phyloP scores from a whole-genome alignment of 805 yeast genomes.

The Pichia cabralensis region DNA sequence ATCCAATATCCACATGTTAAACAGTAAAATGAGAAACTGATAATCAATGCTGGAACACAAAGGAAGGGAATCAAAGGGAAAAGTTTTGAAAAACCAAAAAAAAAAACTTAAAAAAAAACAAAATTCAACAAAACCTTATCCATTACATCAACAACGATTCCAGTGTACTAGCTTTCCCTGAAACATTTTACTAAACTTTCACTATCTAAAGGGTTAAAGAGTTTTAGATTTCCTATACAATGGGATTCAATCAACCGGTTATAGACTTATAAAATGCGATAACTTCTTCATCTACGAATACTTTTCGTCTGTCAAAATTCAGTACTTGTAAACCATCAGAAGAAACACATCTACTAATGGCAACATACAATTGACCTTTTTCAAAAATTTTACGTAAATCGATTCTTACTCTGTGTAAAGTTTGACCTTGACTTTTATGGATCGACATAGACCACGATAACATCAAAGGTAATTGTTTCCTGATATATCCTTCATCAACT shows the following conservation, averaged over 20 bases:
- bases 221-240: too few relatives aligned
- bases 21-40: too few relatives aligned
- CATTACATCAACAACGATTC: too few relatives aligned
- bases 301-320: slow-evolving; percentile 51
- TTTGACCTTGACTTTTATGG: slow-evolving; percentile 82
- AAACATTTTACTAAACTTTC: too few relatives aligned
- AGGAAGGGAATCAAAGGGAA: too few relatives aligned
- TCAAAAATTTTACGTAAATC: slow-evolving; percentile 61
- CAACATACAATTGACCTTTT: slow-evolving; percentile 79
- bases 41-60: too few relatives aligned
- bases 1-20: too few relatives aligned
- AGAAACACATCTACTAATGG: slow-evolving; percentile 67
- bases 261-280: slow-evolving; percentile 43
- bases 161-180: too few relatives aligned
- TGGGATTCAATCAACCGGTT: neutral
- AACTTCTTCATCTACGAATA: slow-evolving; percentile 52
- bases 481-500: slow-evolving; percentile 11
- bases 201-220: too few relatives aligned
- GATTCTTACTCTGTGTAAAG: slow-evolving; percentile 59
- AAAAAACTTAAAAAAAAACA: too few relatives aligned
- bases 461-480: slow-evolving; percentile 59
- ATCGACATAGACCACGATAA: slow-evolving; percentile 79
- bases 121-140: too few relatives aligned
- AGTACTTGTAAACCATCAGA: slow-evolving; percentile 54
- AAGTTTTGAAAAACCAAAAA: too few relatives aligned